phyloP scores from a whole-genome alignment of 148 eudicot genomes.

The Camellia lanceoleosa region DNA sequence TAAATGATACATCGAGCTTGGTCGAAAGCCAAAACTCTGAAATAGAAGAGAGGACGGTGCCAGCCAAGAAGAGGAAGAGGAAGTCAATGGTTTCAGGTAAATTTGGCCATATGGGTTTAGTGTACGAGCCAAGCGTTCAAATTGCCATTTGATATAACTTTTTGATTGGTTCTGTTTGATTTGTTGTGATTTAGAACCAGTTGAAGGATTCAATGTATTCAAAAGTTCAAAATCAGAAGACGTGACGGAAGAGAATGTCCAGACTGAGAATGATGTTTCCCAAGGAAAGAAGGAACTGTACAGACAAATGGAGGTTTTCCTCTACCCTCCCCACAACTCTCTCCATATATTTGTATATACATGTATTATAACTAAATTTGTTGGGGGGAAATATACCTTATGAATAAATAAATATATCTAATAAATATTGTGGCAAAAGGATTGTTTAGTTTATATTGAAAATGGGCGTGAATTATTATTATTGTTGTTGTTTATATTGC shows the following conservation, averaged over 20 bases:
- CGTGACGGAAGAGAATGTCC: constrained; percentile 32
- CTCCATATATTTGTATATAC: not conserved
- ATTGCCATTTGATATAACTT: not conserved
- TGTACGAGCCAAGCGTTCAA: not conserved
- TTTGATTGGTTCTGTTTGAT: constrained; percentile 11
- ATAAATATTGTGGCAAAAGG: not conserved
- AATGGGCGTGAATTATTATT: not conserved
- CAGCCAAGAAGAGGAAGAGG: constrained; percentile 72
- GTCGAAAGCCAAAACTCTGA: constrained; percentile 21
- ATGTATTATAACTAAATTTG: not conserved
- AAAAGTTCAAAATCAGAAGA: constrained; percentile 42
- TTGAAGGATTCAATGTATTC: constrained; percentile 82
- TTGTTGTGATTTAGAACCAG: constrained; percentile 36
- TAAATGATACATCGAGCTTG: constrained; percentile 20
- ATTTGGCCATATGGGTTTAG: not conserved
- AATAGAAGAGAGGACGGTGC: constrained; percentile 29
- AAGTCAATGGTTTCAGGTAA: constrained; percentile 49
- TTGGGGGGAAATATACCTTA: not conserved
- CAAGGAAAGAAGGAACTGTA: constrained; percentile 56
- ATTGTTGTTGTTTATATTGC: not conserved
- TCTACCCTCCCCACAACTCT: not conserved
- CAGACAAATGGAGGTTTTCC: constrained; percentile 71
- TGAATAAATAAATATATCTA: not conserved
- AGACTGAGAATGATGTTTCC: constrained; percentile 31
- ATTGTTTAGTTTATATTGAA: not conserved